phyloP scores from a whole-genome alignment of 164 flowering plant species.

The Macadamia tetraphylla region DNA sequence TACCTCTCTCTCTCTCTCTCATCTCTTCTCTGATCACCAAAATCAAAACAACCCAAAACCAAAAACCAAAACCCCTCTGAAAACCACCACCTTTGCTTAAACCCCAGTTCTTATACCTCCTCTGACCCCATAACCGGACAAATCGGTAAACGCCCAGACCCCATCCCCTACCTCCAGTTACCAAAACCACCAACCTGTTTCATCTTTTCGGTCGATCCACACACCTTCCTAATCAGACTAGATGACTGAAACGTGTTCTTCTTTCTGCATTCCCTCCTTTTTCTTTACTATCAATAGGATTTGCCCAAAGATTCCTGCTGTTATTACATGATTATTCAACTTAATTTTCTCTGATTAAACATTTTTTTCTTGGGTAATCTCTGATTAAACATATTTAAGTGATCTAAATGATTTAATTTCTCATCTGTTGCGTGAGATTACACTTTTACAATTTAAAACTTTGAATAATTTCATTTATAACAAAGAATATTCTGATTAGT shows the following conservation, averaged over 20 bases:
- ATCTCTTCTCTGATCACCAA: constrained; percentile 12
- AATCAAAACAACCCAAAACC: neutral
- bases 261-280: too few relatives aligned
- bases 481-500: too few relatives aligned
- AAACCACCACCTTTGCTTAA: constrained; percentile 16
- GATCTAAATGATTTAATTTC: too few relatives aligned
- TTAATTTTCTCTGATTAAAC: too few relatives aligned
- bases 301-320: too few relatives aligned
- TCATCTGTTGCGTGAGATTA: too few relatives aligned
- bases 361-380: too few relatives aligned
- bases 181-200: constrained; percentile 21
- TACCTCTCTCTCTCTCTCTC: constrained; percentile 2
- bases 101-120: constrained; percentile 26
- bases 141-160: constrained; percentile 4
- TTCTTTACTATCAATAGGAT: too few relatives aligned
- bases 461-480: too few relatives aligned
- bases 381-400: too few relatives aligned
- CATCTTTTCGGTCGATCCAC: constrained; percentile 21
- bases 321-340: too few relatives aligned
- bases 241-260: constrained; percentile 13
- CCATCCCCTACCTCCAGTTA: constrained; percentile 7
- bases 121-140: constrained; percentile 20
- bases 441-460: too few relatives aligned
- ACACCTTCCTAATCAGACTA: neutral
- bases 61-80: constrained; percentile 10